Percentiles rank a stretch among this genome's conserved stretches.
phyloP scores from a whole-genome alignment of 164 flowering plant species.

The Berberis vulgaris region DNA sequence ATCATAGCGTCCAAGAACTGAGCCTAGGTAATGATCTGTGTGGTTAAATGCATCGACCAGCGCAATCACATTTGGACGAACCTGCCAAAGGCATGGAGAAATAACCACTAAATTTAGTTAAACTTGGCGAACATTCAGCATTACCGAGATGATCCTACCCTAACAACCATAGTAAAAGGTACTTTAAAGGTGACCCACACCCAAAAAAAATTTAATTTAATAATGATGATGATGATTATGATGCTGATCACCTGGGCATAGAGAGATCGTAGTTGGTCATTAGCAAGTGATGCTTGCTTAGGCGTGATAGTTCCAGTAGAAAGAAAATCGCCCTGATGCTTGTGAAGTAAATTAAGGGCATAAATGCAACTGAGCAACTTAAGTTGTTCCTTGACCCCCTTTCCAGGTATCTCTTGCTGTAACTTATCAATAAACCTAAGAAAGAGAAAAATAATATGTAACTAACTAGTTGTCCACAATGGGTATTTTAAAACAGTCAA shows the following conservation, averaged over 20 bases:
- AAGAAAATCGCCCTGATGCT: slow-evolving; percentile 81
- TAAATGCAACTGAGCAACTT: slow-evolving; percentile 59
- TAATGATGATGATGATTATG: too few species aligned
- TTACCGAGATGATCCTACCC: too few species aligned
- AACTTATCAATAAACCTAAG: slow-evolving; percentile 78
- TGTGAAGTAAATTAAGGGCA: slow-evolving; percentile 61
- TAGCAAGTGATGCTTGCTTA: slow-evolving; percentile 80
- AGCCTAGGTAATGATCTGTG: slow-evolving; percentile 91
- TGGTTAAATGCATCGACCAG: slow-evolving; percentile 93
- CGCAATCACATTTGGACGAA: slow-evolving; percentile 87
- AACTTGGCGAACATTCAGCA: too few species aligned
- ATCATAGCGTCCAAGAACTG: slow-evolving; percentile 84
- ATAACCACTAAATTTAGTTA: neutral
- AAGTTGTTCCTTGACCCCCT: slow-evolving; percentile 68
- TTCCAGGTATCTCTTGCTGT: slow-evolving; percentile 72
- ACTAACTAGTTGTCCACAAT: neutral
- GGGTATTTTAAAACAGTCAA: too few species aligned
- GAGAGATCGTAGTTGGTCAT: slow-evolving; percentile 67
- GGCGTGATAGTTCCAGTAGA: slow-evolving; percentile 67
- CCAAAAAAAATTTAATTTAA: too few species aligned
- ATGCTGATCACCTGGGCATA: slow-evolving; percentile 52
- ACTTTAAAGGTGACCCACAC: too few species aligned
- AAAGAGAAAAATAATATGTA: neutral
- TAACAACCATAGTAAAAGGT: too few species aligned
- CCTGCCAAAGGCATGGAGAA: slow-evolving; percentile 26